Base-by-base conservation (phyloP, 2,329 filamentous ascomycete genomes). In the Massarina eburnea region DNA sequence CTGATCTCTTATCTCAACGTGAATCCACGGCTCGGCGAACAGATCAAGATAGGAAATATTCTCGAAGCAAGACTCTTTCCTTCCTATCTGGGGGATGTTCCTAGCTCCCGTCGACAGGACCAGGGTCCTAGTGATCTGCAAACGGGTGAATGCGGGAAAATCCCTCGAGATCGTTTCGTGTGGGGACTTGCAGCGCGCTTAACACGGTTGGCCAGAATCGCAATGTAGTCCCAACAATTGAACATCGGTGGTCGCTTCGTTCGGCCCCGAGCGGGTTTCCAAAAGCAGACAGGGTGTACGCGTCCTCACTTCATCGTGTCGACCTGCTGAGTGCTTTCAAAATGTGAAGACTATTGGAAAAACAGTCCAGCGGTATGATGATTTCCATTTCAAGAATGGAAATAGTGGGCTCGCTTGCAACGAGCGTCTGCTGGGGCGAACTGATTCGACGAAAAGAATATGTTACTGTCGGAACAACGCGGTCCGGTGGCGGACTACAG, bases 91-190 rank as follows among this genome's bases (percentile, higher is more conserved):
- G 15, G 22, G 19, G 14, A 7, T 10, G 15, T 19, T n/a, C 37
- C 37, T 30, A 32, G 39, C 12, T 30, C 26, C 26, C 27, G 27
- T 32, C 19, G 10, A 33, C 18, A 20, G 24, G 39, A 8, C 18
- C 5, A 29, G 36, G 26, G 27, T 9, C 14, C 30, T 19, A n/a
- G 36, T 20, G 32, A 35, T 41, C 40, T n/a, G 9, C 44, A 34
- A 49, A 45, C 59, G 62, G 61, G 42, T 66, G 61, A 66, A 61
- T 63, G 48, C 45, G 48, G 46, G 40, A 51, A 46, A 59, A 61
- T 54, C 51, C 49, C 43, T 39, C 24, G 47, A 50, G 50, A 54
- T 55, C 46, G 44, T 39, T 39, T 29, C n/a, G 39, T 43, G 22
- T 39, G 34, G 47, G 42, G 46, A 51, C 52, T 49, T 49, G 39